Base-by-base conservation (phyloP, 345 rosid species). In the Trapa bicornis region DNA sequence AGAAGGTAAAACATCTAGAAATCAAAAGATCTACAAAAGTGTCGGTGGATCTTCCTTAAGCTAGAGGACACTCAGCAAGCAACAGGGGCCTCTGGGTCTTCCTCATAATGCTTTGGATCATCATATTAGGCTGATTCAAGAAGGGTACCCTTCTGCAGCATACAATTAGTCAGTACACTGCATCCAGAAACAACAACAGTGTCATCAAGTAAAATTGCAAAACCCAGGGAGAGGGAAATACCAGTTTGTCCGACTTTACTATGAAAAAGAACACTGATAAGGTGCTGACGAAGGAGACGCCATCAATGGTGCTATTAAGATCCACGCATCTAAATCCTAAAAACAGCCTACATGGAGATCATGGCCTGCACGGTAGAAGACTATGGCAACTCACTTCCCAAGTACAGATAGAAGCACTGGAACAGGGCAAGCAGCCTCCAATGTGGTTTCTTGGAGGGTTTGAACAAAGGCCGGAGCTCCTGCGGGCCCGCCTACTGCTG, bases 111-210 rank as follows among this genome's bases (percentile, higher is more conserved):
- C 93, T 86, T 22, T 47, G 97, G 99, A 81, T 91, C 99, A 73
- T 82, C 75, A 66, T 86, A 87, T 37, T 87, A 78, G 60, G 93
- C 89, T 78, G 91, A 70, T 77, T 89, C 96, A 69, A 22, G 78
- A 73, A 63, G 96, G 89, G 76, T 87, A 81, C 64, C 96, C 99
- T 83, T 87, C 99, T 94, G 93, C 87, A 80, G 66, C 75, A 80
- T 73, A 38, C 43, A 73, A 68, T 45, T 39, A 70, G 58, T 38
- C 67, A 43, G 71, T 47, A 33, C 70, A 74, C 61, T 22, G 48
- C 69, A 64, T n/a, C 32, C 39, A 48, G 57, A 41, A 41, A 41
- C 2, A 2, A 1, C 0, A 65, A 69, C 50, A 7, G 43, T 36
- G 11, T 41, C 42, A 45, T 32, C n/a, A 15, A 50, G 4, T 2